Base-by-base conservation (phyloP, 2,329 filamentous ascomycete genomes). In the Xylariaceae sp. region DNA sequence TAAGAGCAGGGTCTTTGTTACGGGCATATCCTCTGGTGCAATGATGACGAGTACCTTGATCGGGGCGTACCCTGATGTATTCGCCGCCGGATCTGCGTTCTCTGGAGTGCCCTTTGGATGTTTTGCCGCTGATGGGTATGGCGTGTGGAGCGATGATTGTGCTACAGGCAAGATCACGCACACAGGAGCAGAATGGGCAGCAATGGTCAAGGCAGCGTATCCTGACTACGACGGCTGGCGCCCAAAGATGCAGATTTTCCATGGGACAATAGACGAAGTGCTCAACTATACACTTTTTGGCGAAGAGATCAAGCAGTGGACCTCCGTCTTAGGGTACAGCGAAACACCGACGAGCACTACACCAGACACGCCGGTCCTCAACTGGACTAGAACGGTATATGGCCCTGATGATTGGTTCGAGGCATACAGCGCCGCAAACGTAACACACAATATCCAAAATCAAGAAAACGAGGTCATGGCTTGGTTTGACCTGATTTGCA, bases 171-270 rank as follows among this genome's bases (percentile, higher is more conserved):
- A 73, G n/a, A 63, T 75, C 45, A 69, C 51, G 6, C 53, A 46
- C 11, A 49, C 52, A 30, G 48, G 55, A 2, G 47, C 42, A 15
- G 47, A 56, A 32, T 58, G 57, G 57, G 57, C 55, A 5, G 49
- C 56, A 1, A 47, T 69, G 4, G 70, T 73, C 6, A 45, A 58
- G 43, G 66, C 62, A 1, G 77, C 74, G 53, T 78, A 78, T 53
- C 75, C 76, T 0, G 71, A 67, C 0, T 81, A 81, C 56, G 68
- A 60, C 2, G 76, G 78, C 0, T 68, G 72, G 44, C 66, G 77
- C 11, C 80, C 80, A 0, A 77, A 76, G 58, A 71, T 83, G 68
- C 77, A 81, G 62, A 69, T 83, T 38, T 78, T 77, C 62, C 80
- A 83, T 59, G 80, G 80, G 10, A 76, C 73, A 4, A 60, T 55